These are phyloP conservation scores for Bacidia gigantensis DNA, from an alignment of 495 filamentous ascomycete species.

Conservation along the genomic window DNA sequence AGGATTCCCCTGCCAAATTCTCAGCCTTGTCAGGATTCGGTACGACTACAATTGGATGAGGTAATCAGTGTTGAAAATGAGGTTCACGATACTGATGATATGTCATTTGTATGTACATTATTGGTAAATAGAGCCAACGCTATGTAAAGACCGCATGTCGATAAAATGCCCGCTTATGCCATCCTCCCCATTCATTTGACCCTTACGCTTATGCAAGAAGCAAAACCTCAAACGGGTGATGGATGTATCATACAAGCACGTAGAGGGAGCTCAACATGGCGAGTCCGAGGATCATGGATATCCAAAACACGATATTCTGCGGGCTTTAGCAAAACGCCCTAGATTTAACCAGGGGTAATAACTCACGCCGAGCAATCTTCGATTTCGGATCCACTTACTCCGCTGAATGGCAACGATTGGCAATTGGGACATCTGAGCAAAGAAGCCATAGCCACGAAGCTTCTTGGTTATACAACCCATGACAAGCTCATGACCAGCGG, in stretches of 20 bases:
- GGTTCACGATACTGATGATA: no score
- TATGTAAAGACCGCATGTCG: neutral
- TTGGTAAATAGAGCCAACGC: neutral
- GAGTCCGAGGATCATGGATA: constrained; percentile 82
- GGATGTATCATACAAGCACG: constrained; percentile 33
- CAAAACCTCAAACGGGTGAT: neutral
- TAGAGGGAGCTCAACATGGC: constrained; percentile 60
- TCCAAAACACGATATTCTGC: constrained; percentile 84
- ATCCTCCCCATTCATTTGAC: no score
- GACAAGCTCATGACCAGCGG: constrained; percentile 84
- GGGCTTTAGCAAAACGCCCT: constrained; percentile 1
- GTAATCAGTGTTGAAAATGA: no score
- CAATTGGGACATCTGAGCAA: constrained; percentile 91
- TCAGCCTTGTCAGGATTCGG: neutral
- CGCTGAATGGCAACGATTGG: constrained; percentile 87
- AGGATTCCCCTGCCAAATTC: neutral
- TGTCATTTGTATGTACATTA: neutral
- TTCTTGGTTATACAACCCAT: constrained; percentile 99
- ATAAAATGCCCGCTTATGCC: neutral
- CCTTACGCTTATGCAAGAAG: neutral
- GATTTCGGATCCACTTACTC: constrained; percentile 56
- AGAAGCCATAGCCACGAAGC: constrained; percentile 81
- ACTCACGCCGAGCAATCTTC: constrained; percentile 59
- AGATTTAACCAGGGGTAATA: neutral
- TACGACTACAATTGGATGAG: no score